These are phyloP conservation scores for Aspergillus olivimuriae DNA, from an alignment of 495 filamentous ascomycete genomes.

Conservation along the genomic window DNA sequence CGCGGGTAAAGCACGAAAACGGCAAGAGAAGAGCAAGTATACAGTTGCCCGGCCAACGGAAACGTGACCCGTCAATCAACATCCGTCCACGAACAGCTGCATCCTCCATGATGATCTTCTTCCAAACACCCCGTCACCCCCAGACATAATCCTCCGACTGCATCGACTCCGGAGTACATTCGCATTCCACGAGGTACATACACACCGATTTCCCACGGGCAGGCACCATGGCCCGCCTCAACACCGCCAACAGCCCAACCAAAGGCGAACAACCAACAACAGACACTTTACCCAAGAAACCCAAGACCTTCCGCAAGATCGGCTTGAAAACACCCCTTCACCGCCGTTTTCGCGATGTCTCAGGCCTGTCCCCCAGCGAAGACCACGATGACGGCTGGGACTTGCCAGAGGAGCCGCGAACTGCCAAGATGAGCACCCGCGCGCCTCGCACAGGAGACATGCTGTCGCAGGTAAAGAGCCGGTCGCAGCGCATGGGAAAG, in stretches of 20 bases:
- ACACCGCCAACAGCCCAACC: constrained; percentile 8
- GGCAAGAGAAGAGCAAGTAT: no score
- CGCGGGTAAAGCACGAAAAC: no score
- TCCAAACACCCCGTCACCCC: no score
- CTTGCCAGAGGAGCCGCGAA: no score
- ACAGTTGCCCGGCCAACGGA: no score
- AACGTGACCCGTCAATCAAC: no score
- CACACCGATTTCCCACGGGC: not conserved
- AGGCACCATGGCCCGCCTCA: constrained; percentile 19
- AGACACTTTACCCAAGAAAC: not conserved
- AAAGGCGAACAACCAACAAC: constrained; percentile 3
- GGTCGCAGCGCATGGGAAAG: constrained; percentile 12
- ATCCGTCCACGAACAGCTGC: no score
- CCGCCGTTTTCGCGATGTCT: constrained; percentile 3
- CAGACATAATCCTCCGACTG: not conserved
- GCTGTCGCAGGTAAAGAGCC: constrained; percentile 4
- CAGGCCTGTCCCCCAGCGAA: not conserved
- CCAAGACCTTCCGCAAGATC: constrained; percentile 1
- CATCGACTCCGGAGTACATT: no score
- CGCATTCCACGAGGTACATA: not conserved
- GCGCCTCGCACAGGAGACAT: constrained; percentile 1
- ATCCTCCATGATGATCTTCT: no score
- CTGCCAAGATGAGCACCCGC: no score
- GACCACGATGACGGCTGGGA: constrained; percentile 4
- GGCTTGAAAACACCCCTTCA: not conserved